Base-by-base conservation (phyloP, 192 early-diverging fungal species). In the Backusella liffmaniae region DNA sequence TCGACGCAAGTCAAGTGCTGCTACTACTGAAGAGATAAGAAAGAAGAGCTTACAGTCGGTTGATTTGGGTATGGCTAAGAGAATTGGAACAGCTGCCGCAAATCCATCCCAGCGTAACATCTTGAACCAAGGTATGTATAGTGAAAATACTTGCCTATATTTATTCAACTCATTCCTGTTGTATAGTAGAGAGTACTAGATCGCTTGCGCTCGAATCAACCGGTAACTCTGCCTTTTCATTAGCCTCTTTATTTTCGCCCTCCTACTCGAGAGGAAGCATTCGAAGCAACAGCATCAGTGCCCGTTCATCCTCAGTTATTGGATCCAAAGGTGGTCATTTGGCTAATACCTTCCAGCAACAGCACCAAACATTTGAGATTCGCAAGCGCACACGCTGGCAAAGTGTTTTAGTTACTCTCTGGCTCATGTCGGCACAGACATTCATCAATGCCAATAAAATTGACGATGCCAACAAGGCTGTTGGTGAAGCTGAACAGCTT, bases 361-460 rank as follows among this genome's bases (percentile, higher is more conserved):
- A 70, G 1, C 69, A 70, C 1, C 69, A 70, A 30, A 26, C 69
- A 32, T 70, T 70, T 46, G 69, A 70, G 5, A 70, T 70, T 8
- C 69, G 69, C 15, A 36, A 70, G 21, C 37, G 41, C 1, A 18
- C 69, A 26, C 69, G 41, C 8, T 70, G 69, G 69, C 69, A 70
- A 13, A 42, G 69, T 46, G 18, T 70, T 13, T 46, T 70, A 23
- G 41, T 70, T 5, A 70, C 69, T 29, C 41, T 70, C 21, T 70
- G 69, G 69, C 29, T 70, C 8, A 70, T 70, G 69, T 70, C 69
- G 2, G 36, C 41, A 21, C 26, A 70, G 39, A 70, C 69, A 70
- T 70, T 46, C 32, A 42, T 70, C 5, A 23, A 70, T 13, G 69
- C 69, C 9, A 39, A 41, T 44, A 30, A 29, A 30, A 26, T 70